Conservation (phyloP, 2,329 filamentous ascomycete species). For the Pseudopyricularia cyperi region DNA sequence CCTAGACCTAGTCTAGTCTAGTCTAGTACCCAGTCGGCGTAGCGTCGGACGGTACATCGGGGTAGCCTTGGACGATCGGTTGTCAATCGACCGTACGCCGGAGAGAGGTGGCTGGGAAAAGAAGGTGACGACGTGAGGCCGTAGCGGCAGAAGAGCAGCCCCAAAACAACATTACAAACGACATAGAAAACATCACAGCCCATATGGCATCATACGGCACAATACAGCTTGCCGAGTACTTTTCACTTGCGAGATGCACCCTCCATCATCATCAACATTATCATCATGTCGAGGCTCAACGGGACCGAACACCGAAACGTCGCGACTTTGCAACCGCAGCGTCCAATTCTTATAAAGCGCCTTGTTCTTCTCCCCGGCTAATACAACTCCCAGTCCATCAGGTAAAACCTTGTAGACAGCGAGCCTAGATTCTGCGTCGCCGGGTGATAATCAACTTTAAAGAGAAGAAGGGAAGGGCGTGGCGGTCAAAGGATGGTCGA, state of each 20-base stretch:
- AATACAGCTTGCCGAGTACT: too few species aligned
- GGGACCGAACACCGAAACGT: constrained; percentile 42
- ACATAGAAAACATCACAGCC: neutral
- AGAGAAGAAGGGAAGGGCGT: constrained; percentile 21
- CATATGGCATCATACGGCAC: neutral
- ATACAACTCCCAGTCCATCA: constrained; percentile 41
- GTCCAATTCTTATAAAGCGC: constrained; percentile 54
- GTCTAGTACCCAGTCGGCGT: too few species aligned
- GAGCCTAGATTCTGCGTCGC: constrained; percentile 42
- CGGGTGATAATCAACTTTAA: constrained; percentile 44
- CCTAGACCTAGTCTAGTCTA: too few species aligned
- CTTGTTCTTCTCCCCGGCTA: constrained; percentile 41
- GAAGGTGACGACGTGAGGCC: neutral
- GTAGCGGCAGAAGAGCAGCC: neutral
- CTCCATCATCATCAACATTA: constrained; percentile 6
- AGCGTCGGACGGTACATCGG: too few species aligned
- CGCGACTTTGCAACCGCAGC: constrained; percentile 27
- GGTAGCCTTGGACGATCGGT: neutral
- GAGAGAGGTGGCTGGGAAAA: neutral
- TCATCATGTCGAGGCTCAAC: constrained; percentile 46
- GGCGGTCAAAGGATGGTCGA: constrained; percentile 3
- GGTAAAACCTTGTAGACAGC: constrained; percentile 20
- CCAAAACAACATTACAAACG: neutral
- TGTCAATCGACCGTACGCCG: neutral
- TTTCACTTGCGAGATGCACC: too few species aligned